phyloP scores from a whole-genome alignment of 345 rosid species.

The Brassica incana region DNA sequence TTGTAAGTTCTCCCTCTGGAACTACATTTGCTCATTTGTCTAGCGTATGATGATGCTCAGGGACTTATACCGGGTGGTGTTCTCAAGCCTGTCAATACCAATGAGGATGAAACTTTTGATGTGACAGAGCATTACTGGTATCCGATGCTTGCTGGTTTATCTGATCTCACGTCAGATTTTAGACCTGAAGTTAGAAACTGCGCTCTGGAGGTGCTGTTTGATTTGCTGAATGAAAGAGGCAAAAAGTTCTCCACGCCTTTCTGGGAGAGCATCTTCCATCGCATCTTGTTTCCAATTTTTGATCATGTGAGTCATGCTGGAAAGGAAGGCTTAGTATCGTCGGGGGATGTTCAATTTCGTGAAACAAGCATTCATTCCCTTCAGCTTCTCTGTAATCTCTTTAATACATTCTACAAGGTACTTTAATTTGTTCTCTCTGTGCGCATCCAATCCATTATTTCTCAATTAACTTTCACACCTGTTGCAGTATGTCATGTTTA shows the following conservation, averaged over 20 bases:
- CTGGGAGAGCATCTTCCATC: constrained; percentile 95
- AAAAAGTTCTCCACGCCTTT: constrained; percentile 77
- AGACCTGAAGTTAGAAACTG: constrained; percentile 88
- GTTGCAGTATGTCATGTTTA: constrained; percentile 19
- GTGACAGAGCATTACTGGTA: constrained; percentile 93
- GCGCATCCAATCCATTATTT: constrained; percentile 11
- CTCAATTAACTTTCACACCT: constrained; percentile 4
- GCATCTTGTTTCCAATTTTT: constrained; percentile 89
- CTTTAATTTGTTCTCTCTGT: constrained; percentile 8
- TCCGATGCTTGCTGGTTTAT: constrained; percentile 92
- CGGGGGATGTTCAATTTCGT: constrained; percentile 79
- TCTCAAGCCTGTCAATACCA: constrained; percentile 61
- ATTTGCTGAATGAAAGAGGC: constrained; percentile 90
- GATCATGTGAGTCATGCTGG: constrained; percentile 91
- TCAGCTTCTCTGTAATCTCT: constrained; percentile 89
- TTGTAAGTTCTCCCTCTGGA: neutral
- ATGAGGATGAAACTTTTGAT: constrained; percentile 60
- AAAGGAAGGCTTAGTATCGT: constrained; percentile 64
- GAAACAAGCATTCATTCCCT: constrained; percentile 91
- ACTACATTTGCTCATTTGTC: constrained; percentile 21
- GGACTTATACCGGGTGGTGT: constrained; percentile 90
- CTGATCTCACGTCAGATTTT: constrained; percentile 82
- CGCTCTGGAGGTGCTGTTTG: constrained; percentile 89
- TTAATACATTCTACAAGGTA: constrained; percentile 69
- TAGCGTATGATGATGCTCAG: constrained; percentile 42